Conservation (phyloP, 139 green algal species). For the Marvania coccoides region DNA sequence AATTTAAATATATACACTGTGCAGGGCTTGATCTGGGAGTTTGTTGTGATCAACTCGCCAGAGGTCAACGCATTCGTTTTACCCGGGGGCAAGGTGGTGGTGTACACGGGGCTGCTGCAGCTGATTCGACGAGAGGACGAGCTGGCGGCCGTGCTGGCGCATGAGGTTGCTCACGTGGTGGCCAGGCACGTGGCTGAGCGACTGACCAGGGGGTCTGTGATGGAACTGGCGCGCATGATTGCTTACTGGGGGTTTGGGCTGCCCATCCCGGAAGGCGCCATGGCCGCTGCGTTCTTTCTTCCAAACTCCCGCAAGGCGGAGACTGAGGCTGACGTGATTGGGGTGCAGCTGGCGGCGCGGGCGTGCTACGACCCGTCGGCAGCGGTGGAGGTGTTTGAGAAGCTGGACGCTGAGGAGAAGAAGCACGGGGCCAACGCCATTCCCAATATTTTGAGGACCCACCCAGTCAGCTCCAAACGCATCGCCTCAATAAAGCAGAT, state of each 20-base stretch:
- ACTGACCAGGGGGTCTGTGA: conserved; percentile 21
- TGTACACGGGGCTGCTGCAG: conserved; percentile 60
- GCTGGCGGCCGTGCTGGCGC: conserved; percentile 75
- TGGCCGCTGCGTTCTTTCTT: conserved; percentile 43
- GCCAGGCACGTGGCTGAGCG: conserved; percentile 56
- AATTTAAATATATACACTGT: too few relatives aligned
- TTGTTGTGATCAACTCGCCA: conserved; percentile 60
- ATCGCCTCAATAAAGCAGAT: conserved; percentile 29
- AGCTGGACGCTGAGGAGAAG: conserved; percentile 29
- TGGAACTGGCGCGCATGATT: conserved; percentile 17
- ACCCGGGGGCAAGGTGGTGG: conserved; percentile 82
- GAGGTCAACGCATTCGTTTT: conserved; percentile 80
- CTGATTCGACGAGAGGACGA: conserved; percentile 60
- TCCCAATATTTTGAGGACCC: conserved; percentile 64
- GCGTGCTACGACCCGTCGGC: conserved; percentile 64
- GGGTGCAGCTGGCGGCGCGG: conserved; percentile 55
- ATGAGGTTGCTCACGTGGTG: conserved; percentile 76
- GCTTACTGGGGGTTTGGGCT: conserved; percentile 38
- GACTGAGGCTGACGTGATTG: conserved; percentile 76
- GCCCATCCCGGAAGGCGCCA: conserved; percentile 23
- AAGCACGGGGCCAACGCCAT: conserved; percentile 3
- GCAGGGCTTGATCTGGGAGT: conserved; percentile 74
- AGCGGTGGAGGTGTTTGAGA: conserved; percentile 23
- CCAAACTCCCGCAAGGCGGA: conserved; percentile 58
- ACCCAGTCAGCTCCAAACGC: conserved; percentile 59